Base-by-base conservation (phyloP, 225 moss, liverwort and hornwort species). In the Sphagnum tenellum region DNA sequence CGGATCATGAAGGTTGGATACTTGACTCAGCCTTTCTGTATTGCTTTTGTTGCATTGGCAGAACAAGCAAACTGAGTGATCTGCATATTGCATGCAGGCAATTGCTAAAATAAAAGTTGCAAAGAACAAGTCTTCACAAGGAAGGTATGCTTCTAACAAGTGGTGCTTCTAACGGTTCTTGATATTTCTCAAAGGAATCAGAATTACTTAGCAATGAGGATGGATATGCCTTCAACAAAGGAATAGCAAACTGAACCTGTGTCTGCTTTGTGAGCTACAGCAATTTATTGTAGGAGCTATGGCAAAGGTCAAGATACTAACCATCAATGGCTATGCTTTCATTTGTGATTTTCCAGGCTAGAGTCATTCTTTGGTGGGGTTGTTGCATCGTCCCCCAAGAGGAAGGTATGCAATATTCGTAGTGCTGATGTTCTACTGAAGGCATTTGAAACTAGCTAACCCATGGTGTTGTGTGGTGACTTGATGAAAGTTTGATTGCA, bases 41-140 rank as follows among this genome's bases (percentile, higher is more conserved):
- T 44, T 29, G 7, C 8, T 56, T 44, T 55, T 45, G 45, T 5
- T 57, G 49, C 12, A 55, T 55, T 12, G 50, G 7, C n/a, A 44
- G 53, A 12, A 44, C 14, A 45, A 55, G 29, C 7, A 12, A 12
- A 63, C 11, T 45, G 55, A 51, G 45, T 45, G 51, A 7, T 46
- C 29, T 46, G 5, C 29, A 13, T 46, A 13, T 55, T 29, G 48
- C 48, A 4, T 68, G 56, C 86, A 94, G 93, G 89, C 78, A 54
- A 73, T 98, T 66, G 93, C 90, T 74, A 98, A 90, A 73, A 90
- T 98, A 56, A 93, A 89, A 81, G 79, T 85, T 67, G 93, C 98
- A n/a, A 98, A 93, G 78, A 91, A 89, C 73, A 95, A 91, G 75
- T 91, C 94, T 55, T 86, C 94, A 14, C 94, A 95, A 86, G 94